A percentile compares a stretch with the other conserved stretches of the same genome.
Conservation (phyloP, 441 rosid genomes). For the Erodium texanum region DNA sequence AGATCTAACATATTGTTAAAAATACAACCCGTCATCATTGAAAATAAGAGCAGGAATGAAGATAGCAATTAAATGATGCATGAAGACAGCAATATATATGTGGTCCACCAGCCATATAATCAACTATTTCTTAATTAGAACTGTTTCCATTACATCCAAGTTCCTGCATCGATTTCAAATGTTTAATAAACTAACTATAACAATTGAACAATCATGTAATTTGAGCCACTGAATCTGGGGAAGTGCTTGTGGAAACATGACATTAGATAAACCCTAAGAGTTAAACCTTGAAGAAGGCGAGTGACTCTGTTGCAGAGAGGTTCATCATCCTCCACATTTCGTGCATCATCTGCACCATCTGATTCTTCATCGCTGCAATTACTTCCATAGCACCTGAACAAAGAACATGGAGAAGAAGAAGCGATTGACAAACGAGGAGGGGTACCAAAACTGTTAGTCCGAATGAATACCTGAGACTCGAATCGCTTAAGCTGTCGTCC, state of each 20-base stretch:
- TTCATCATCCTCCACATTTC: background rate
- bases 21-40: no score
- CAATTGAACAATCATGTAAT: background rate
- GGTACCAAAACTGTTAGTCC: background rate
- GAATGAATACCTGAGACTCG: background rate
- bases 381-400: background rate
- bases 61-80: background rate
- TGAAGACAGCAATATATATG: background rate
- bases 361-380: background rate
- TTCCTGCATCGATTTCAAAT: background rate
- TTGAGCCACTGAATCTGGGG: background rate
- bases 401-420: background rate
- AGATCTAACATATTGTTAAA: background rate
- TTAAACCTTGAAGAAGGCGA: slow-evolving; percentile 1
- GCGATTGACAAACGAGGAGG: background rate
- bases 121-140: background rate
- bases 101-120: no score
- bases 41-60: background rate
- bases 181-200: background rate
- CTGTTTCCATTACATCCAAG: background rate
- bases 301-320: slow-evolving; percentile 4
- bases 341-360: background rate
- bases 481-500: background rate
- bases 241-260: background rate
- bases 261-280: background rate